Evolutionary conservation across 2,329 filamentous ascomycete species (phyloP), one percentile per base, ranked within the genome.

Genomic region (Sarocladium strictum): DNA sequence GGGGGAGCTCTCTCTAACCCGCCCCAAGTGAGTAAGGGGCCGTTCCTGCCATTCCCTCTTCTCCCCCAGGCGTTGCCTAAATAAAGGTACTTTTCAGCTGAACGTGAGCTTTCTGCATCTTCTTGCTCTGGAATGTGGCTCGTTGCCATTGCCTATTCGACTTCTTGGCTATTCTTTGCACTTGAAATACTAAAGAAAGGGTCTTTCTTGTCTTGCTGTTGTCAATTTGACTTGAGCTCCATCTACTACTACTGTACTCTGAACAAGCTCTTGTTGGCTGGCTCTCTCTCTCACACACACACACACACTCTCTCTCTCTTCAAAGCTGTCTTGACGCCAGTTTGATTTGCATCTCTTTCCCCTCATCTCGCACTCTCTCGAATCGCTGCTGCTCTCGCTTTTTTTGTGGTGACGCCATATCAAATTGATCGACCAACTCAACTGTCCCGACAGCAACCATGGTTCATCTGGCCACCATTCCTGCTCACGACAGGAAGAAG

Each of bases 381-480:
- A 47, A 7, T 23, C 21, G 6, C 29, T 7, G 12, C 29, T 12
- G 29, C 29, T 32, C 7, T 12, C 12, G 9, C 21, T 17, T 17
- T 10, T n/a, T 10, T 10, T 49, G 45, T 49, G 14, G 45, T 49
- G 27, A 49, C 27, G 27, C 27, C 24, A 29, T 29, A 49, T 14
- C n/a, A n/a, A n/a, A n/a, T n/a, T n/a, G 15, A 29, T 19, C 5
- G 27, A 15, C n/a, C 23, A 27, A n/a, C 11, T 15, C 24, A 3
- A 12, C 45, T 7, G 6, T 11, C 10, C 19, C 41, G 24, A 21
- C 40, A 29, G n/a, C 58, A 59, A 63, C 54, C 56, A 82, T 82
- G 79, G 76, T 80, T 37, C 79, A 81, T 59, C 73, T 82, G 56
- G 65, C 69, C 35, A 66, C 70, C 54, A 69, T 81, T 58, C 68